A percentile compares a stretch with the other conserved stretches of the same genome.
These are phyloP conservation scores for Coemansia sp. DNA, from an alignment of 192 early-diverging fungal genomes.

Conservation along the genomic window DNA sequence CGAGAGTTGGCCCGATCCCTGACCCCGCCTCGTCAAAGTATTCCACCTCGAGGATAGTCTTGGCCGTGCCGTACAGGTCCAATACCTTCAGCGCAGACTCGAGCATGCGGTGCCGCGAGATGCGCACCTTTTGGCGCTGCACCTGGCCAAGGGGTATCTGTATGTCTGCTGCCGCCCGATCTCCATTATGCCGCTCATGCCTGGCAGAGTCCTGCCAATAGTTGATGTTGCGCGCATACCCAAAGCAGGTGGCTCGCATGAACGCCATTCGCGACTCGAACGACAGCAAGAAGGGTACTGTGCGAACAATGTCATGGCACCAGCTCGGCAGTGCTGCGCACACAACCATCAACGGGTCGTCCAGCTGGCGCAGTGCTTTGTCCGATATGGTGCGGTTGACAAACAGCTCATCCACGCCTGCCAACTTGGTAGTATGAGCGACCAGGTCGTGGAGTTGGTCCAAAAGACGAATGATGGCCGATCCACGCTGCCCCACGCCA, in stretches of 20 bases:
- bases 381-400: slow-evolving; percentile 75
- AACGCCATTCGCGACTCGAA: slow-evolving; percentile 76
- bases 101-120: slow-evolving; percentile 68
- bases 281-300: slow-evolving; percentile 74
- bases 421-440: neutral
- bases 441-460: slow-evolving; percentile 4
- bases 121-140: slow-evolving; percentile 84
- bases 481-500: slow-evolving; percentile 6
- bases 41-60: slow-evolving; percentile 82
- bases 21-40: slow-evolving; percentile 92
- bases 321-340: slow-evolving; percentile 72
- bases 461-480: slow-evolving; percentile 8
- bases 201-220: slow-evolving; percentile 52
- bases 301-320: slow-evolving; percentile 56
- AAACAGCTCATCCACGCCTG: slow-evolving; percentile 39
- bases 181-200: slow-evolving; percentile 8
- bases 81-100: slow-evolving; percentile 83
- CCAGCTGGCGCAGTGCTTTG: slow-evolving; percentile 80
- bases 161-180: neutral
- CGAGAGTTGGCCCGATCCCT: slow-evolving; percentile 84
- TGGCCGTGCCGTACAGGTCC: slow-evolving; percentile 65
- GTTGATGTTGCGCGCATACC: slow-evolving; percentile 72
- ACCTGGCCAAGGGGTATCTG: slow-evolving; percentile 59
- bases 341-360: slow-evolving; percentile 85
- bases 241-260: slow-evolving; percentile 81